A percentile compares a stretch with the other conserved stretches of the same genome.
Evolutionary conservation across 768 basidiomycete species (phyloP).

Genomic region (Myochromella boudieri): DNA sequence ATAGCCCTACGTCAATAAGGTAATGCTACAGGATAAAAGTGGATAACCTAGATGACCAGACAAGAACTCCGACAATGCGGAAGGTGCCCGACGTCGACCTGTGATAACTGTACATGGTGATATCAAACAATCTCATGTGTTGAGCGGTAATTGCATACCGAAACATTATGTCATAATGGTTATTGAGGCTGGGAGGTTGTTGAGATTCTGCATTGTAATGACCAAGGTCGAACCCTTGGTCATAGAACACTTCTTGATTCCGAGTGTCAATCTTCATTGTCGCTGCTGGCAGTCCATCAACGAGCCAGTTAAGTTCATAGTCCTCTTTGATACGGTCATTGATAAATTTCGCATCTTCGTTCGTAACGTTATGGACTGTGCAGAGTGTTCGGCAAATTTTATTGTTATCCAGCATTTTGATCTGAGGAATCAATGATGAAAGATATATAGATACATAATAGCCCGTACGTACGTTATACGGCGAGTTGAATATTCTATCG

Average conservation of each 20-base stretch:
- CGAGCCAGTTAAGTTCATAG: slow-evolving; percentile 92
- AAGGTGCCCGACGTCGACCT: slow-evolving; percentile 63
- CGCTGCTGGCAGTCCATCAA: slow-evolving; percentile 92
- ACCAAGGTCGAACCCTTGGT: slow-evolving; percentile 94
- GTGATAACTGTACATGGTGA: slow-evolving; percentile 67
- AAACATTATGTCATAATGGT: slow-evolving; percentile 88
- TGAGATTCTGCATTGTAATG: slow-evolving; percentile 59
- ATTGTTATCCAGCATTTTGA: slow-evolving; percentile 79
- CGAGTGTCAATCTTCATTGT: slow-evolving; percentile 86
- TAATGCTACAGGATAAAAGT: neutral
- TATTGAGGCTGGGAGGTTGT: slow-evolving; percentile 74
- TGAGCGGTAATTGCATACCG: slow-evolving; percentile 38
- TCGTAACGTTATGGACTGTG: slow-evolving; percentile 48
- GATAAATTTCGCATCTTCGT: slow-evolving; percentile 82
- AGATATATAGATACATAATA: neutral
- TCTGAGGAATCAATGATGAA: slow-evolving; percentile 37
- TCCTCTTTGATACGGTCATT: slow-evolving; percentile 90
- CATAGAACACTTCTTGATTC: slow-evolving; percentile 85
- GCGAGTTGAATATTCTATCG: slow-evolving; percentile 90
- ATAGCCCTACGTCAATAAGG: neutral
- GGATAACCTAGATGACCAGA: slow-evolving; percentile 59
- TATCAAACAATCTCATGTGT: neutral
- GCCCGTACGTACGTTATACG: slow-evolving; percentile 66
- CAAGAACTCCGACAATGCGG: slow-evolving; percentile 90
- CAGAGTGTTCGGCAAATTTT: slow-evolving; percentile 80